Evolutionary conservation across 2,329 filamentous ascomycete genomes (phyloP), one percentile per base, ranked within the genome.

Genomic region (Paramyrothecium roridum): DNA sequence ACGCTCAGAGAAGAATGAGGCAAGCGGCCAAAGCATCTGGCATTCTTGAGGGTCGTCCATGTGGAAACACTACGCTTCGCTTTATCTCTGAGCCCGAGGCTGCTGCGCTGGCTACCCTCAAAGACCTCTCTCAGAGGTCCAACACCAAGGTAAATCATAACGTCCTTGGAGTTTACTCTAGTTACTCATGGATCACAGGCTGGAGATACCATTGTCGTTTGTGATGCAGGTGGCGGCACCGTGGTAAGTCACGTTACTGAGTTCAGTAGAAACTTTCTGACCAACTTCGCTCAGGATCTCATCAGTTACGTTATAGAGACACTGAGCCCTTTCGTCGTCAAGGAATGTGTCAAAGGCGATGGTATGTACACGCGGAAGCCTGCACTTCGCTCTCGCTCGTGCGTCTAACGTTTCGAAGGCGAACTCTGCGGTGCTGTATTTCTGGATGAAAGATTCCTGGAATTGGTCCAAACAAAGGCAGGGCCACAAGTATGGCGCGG

Each of bases 11-110:
- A 1, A 56, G 66, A 0, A 79, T 80, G 76, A 57, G 63, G 0
- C 48, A 67, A 1, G 77, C 75, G 0, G 66, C 68, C 0, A 37
- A 57, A 0, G 19, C 50, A 0, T 72, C 77, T 0, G 76, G 76
- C 0, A 71, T 80, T 3, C 58, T 77, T 0, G 54, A 61, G 0
- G 10, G 40, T 0, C 60, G 70, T 0, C 4, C 50, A 0, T 63
- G 63, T 2, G 72, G 69, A 0, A 34, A 63, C 0, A 77, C 76
- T 0, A 63, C 49, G 0, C 50, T 77, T 7, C 43, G 56, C 0
- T 74, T 79, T 43, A 58, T 79, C 0, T 69, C 72, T 0, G 78
- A 80, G 54, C 77, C 77, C 0, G 76, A 80, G 55, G 77, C 76
- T 0, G 77, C 76, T 1, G 76, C 76, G 0, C 40, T 80, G 0